Evolutionary conservation across 2,329 filamentous ascomycete species (phyloP).

Genomic region (Zymoseptoria pseudotritici): DNA sequence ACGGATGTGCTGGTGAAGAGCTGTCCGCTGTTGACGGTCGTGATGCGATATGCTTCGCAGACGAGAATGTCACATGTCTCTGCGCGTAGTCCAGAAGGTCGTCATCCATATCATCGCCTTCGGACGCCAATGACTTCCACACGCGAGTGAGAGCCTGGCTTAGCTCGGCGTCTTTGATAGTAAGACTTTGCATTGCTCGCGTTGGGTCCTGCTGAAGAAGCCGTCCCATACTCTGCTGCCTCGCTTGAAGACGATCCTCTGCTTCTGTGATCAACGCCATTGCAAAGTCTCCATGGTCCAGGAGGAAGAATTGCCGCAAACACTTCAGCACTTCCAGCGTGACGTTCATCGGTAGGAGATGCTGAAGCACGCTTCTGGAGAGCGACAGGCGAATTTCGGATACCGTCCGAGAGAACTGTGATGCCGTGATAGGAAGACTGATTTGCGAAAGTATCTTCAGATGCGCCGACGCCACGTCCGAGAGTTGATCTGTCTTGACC

Average conservation of each 20-base stretch:
- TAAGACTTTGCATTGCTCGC: slow-evolving; percentile 53
- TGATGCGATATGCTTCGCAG: slow-evolving; percentile 41
- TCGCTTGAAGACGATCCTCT: slow-evolving; percentile 67
- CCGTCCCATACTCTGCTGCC: slow-evolving; percentile 54
- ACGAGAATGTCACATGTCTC: slow-evolving; percentile 62
- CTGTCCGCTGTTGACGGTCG: slow-evolving; percentile 36
- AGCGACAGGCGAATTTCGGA: slow-evolving; percentile 70
- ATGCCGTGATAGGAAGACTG: slow-evolving; percentile 64
- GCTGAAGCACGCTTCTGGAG: slow-evolving; percentile 75
- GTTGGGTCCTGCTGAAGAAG: slow-evolving; percentile 44
- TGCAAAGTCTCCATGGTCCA: slow-evolving; percentile 86
- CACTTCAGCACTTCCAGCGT: slow-evolving; percentile 72
- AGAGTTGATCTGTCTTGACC: slow-evolving; percentile 9
- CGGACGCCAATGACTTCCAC: slow-evolving; percentile 71
- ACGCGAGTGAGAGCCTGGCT: slow-evolving; percentile 67
- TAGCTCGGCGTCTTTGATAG: slow-evolving; percentile 82
- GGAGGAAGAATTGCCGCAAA: slow-evolving; percentile 77
- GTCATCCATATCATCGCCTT: slow-evolving; percentile 65
- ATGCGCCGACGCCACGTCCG: slow-evolving; percentile 60
- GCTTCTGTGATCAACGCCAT: slow-evolving; percentile 79
- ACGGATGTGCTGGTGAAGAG: slow-evolving; percentile 28
- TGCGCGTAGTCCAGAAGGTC: slow-evolving; percentile 77
- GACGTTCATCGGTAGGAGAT: slow-evolving; percentile 67
- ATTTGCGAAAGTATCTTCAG: slow-evolving; percentile 61
- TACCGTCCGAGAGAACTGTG: slow-evolving; percentile 64